These are phyloP conservation scores for Staphylotrichum tortipilum DNA, from an alignment of 495 filamentous ascomycete species.

Conservation along the genomic window DNA sequence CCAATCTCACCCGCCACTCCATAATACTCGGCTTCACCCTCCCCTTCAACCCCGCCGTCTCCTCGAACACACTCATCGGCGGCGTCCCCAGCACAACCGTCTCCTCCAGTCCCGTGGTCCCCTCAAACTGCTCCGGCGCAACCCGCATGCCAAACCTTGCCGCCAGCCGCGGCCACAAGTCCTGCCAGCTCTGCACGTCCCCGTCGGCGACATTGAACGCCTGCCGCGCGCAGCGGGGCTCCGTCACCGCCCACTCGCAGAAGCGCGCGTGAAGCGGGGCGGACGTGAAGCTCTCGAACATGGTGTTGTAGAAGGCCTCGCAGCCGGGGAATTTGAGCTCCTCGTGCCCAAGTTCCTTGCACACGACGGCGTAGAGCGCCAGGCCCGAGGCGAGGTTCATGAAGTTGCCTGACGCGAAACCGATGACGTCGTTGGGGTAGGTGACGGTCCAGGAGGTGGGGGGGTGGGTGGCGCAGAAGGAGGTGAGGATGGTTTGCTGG, in stretches of 20 bases:
- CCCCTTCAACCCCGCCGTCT: conserved; percentile 30
- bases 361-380: conserved; percentile 43
- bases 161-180: conserved; percentile 47
- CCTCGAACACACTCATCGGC: conserved; percentile 36
- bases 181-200: conserved; percentile 46
- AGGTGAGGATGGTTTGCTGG: conserved; percentile 37
- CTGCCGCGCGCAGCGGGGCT: conserved; percentile 37
- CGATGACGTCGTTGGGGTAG: conserved; percentile 48
- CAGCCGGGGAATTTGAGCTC: conserved; percentile 42
- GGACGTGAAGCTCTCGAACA: conserved; percentile 45
- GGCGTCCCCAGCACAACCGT: conserved; percentile 26
- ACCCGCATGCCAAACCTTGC: conserved; percentile 38
- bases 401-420: conserved; percentile 42
- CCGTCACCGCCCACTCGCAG: conserved; percentile 43
- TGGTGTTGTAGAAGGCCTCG: conserved; percentile 39
- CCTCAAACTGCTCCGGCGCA: conserved; percentile 37
- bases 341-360: conserved; percentile 34
- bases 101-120: conserved; percentile 9
- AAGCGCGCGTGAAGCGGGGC: conserved; percentile 44
- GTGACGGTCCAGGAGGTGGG: conserved; percentile 41
- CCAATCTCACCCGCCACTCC: conserved; percentile 41
- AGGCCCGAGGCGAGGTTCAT: conserved; percentile 47
- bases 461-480: conserved; percentile 21
- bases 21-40: conserved; percentile 27
- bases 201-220: conserved; percentile 52